Conservation (phyloP, 225 moss, liverwort and hornwort species). For the Polytrichum commune region DNA sequence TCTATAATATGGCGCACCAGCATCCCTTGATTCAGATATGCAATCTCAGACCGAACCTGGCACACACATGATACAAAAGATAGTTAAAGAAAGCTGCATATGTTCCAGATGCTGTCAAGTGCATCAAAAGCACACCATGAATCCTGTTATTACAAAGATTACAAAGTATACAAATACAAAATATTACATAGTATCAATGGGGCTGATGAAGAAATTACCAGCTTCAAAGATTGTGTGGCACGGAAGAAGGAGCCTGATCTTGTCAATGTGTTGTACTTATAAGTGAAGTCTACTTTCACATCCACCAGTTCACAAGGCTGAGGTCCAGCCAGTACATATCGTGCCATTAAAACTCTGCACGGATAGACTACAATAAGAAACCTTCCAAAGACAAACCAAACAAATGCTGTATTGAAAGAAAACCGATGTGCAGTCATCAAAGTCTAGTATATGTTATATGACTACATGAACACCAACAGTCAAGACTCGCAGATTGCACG, state of each 20-base stretch:
- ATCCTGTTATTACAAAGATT: too few species aligned
- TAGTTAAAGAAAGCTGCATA: too few species aligned
- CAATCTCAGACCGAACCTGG: slow-evolving; percentile 74
- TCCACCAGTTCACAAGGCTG: slow-evolving; percentile 87
- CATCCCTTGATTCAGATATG: slow-evolving; percentile 73
- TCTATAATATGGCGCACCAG: slow-evolving; percentile 78
- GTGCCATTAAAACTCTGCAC: slow-evolving; percentile 68
- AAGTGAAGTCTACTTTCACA: slow-evolving; percentile 75
- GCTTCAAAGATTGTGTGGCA: slow-evolving; percentile 70
- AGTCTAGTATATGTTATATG: too few species aligned
- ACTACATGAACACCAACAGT: too few species aligned
- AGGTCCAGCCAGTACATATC: slow-evolving; percentile 77
- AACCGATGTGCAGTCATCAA: too few species aligned
- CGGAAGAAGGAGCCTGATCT: slow-evolving; percentile 75
- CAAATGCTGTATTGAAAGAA: too few species aligned
- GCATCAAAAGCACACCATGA: too few species aligned
- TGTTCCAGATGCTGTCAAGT: too few species aligned
- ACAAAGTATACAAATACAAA: too few species aligned
- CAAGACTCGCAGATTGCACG: too few species aligned
- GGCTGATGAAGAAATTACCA: slow-evolving; percentile 31
- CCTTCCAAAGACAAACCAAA: background rate
- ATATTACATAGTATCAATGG: too few species aligned
- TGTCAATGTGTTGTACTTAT: slow-evolving; percentile 74
- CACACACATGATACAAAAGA: background rate
- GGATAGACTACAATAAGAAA: background rate